Evolutionary conservation across 2,329 filamentous ascomycete species (phyloP).

Genomic region (Arachnomyces sp.): DNA sequence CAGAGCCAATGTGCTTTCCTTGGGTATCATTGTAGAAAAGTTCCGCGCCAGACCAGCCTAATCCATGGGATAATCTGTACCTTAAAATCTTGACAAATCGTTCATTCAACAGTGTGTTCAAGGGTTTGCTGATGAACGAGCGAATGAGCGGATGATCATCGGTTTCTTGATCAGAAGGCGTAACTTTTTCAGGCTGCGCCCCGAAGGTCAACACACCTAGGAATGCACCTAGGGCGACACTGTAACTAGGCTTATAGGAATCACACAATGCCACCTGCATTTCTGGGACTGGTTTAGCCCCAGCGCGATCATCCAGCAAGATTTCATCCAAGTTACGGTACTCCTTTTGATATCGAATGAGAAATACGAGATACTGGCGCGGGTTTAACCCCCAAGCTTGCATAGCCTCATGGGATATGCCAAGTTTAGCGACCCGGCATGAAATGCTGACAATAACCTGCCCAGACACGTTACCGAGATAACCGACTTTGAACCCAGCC

Average conservation of each 20-base stretch:
- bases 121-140: conserved; percentile 63
- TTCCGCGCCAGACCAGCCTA: conserved; percentile 65
- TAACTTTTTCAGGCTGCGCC: neutral
- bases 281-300: conserved; percentile 34
- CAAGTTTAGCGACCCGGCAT: conserved; percentile 60
- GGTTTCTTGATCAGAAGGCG: neutral
- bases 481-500: conserved; percentile 64
- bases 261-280: conserved; percentile 65
- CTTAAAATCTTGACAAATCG: conserved; percentile 58
- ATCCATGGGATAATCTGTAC: conserved; percentile 44
- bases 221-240: conserved; percentile 50
- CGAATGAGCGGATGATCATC: conserved; percentile 37
- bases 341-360: conserved; percentile 56
- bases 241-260: conserved; percentile 61
- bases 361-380: conserved; percentile 63
- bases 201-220: conserved; percentile 1
- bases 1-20: conserved; percentile 19
- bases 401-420: conserved; percentile 65
- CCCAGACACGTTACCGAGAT: conserved; percentile 47
- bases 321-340: conserved; percentile 57
- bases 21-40: conserved; percentile 45
- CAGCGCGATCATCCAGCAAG: conserved; percentile 32
- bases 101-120: conserved; percentile 61
- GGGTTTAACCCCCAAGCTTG: conserved; percentile 66
- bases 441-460: conserved; percentile 58